Evolutionary conservation across 1,139 yeast species (phyloP), one percentile per base, ranked within the genome.

Genomic region (Candida labiduridarum): DNA sequence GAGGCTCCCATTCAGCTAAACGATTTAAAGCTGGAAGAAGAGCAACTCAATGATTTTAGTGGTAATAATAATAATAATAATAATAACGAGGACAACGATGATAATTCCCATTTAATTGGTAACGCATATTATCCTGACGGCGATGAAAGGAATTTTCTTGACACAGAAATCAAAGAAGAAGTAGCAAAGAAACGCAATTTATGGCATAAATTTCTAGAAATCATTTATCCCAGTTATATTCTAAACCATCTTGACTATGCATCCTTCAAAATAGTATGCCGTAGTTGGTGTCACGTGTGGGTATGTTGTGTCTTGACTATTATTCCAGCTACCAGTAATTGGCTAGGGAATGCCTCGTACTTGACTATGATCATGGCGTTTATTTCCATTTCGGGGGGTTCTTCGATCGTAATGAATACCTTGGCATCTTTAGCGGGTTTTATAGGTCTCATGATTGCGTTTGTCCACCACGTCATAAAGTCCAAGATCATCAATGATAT

Each of bases 231-330:
- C 0, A 59, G 53, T 41, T 70, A 62, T 47, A 51, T 71, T 3
- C 36, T 68, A 2, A 60, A 69, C 35, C 74, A 70, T 53, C 47
- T 68, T 12, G 63, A 61, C 41, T 60, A 55, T 47, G 50, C 48
- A 0, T 70, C 74, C 5, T 60, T 68, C 51, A 67, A 67, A 48
- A 53, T 62, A 0, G 65, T 58, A 1, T 34, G 63, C 7, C 59
- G 68, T 27, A 62, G 73, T 1, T 72, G 71, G 68, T 34, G 62
- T 3, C 71, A 67, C 48, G 52, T 66, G 3, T 71, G 74, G 69
- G 47, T 55, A 4, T 58, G 67, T 1, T 63, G 66, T 9, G 50
- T 72, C 1, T 46, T 72, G 14, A 52, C 65, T 8, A 57, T 68
- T 2, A 60, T 69, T 1, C 73, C 71, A 1, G 46, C 49, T 9